Conservation (phyloP, 495 filamentous ascomycete genomes). For the Aspergillus steynii region DNA sequence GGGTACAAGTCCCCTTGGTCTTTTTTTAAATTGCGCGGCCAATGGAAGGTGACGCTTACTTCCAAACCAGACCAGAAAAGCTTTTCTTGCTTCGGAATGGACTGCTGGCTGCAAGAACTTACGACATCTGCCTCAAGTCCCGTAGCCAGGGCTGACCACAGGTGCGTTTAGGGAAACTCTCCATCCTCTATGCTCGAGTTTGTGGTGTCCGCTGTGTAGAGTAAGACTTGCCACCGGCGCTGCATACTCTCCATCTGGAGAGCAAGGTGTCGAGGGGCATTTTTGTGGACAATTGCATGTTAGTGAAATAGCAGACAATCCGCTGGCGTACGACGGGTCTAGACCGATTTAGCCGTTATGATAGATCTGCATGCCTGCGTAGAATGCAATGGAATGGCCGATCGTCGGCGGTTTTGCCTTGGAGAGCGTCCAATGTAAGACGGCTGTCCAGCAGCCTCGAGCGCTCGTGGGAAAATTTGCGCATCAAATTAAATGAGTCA, state of each 20-base stretch:
- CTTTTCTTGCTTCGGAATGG: background rate
- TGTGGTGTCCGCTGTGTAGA: background rate
- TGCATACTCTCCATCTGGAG: background rate
- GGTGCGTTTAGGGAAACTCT: background rate
- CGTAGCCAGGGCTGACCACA: background rate
- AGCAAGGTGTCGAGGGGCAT: background rate
- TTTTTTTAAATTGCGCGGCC: background rate
- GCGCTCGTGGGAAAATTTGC: background rate
- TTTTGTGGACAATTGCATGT: background rate
- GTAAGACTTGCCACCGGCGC: background rate
- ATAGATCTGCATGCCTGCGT: background rate
- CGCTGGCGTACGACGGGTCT: background rate
- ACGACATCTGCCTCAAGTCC: slow-evolving; percentile 4
- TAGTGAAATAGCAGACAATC: background rate
- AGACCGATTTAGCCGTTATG: background rate
- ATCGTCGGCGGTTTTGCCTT: background rate
- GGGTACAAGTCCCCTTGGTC: background rate
- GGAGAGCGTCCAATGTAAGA: background rate
- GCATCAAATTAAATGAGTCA: no score
- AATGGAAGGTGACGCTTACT: background rate
- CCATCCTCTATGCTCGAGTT: background rate
- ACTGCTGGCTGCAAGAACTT: background rate
- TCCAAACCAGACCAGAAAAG: background rate
- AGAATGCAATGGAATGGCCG: background rate
- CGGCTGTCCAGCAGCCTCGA: background rate